Evolutionary conservation across 176 grass and related monocot species (phyloP), one percentile per base, ranked within the genome.

Genomic region (Puccinellia tenuiflora): DNA sequence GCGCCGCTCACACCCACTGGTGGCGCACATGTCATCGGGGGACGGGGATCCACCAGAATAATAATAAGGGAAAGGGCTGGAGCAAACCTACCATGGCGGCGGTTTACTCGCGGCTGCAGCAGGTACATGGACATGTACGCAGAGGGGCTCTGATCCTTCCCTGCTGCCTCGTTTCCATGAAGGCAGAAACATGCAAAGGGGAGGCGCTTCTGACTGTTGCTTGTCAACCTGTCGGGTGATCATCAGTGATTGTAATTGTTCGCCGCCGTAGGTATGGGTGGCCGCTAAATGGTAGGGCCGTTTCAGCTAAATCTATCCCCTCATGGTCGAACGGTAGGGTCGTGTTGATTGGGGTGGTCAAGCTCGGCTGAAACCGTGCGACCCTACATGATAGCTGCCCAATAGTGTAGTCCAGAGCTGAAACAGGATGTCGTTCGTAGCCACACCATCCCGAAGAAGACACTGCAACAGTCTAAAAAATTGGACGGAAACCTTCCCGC

Each of bases 1-100:
- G 83, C 88, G 88, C 87, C 83, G 62, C 70, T n/a, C 70, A 7
- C 26, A 24, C 39, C 22, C 26, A 57, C 40, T 31, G 21, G 55
- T 10, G 87, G 24, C 71, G 87, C 77, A 81, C 83, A 85, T 85
- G 83, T 13, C 71, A 50, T 21, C 80, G 25, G 11, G 33, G n/a
- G 18, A 40, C n/a, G 11, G 33, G n/a, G 18, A 40, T 38, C 65
- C 20, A 38, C 25, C 39, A 2, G 64, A 38, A 63, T 63, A 61
- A 63, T 63, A 61, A 34, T 40, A 1, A 45, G 35, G 30, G 24
- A 13, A 59, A 28, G 0, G 28, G 46, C 2, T 2, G 38, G 72
- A 43, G 9, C 22, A 2, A 5, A 83, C 84, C 88, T 60, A 74
- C 88, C 79, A 21, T 57, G 84, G 84, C 88, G 88, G 84, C 21